Percentiles rank a stretch among this genome's conserved stretches.
Evolutionary conservation across 495 filamentous ascomycete genomes (phyloP).

Genomic region (Penicillium canariense): DNA sequence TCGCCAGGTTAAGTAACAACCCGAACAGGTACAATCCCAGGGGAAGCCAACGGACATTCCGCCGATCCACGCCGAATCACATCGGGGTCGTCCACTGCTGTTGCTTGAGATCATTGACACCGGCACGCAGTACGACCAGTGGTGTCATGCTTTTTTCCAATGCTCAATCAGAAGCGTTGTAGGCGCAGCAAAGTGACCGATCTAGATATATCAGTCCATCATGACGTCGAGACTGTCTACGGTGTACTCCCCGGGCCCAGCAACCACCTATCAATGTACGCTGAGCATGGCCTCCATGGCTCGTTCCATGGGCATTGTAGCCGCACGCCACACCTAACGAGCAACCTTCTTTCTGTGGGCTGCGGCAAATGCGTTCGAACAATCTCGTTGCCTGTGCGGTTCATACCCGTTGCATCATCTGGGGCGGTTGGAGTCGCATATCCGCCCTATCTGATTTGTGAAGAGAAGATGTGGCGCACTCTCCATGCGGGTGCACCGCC

Average conservation of each 20-base stretch:
- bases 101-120: not conserved
- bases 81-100: not conserved
- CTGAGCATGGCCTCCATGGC: conserved; percentile 5
- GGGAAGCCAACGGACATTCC: not conserved
- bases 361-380: not conserved
- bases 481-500: not conserved
- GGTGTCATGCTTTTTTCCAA: not conserved
- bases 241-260: not conserved
- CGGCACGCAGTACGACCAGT: not conserved
- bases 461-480: not conserved
- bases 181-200: no score
- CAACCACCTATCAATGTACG: conserved; percentile 17
- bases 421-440: not conserved
- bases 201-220: no score
- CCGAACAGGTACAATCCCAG: not conserved
- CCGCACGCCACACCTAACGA: not conserved
- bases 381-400: not conserved
- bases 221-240: no score
- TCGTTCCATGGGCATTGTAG: not conserved
- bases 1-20: not conserved
- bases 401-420: not conserved
- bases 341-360: not conserved
- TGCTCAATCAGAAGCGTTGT: no score
- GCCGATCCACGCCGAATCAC: not conserved
- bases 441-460: not conserved